These are phyloP conservation scores for Vitis amurensis DNA, from an alignment of 164 flowering plant genomes.

Conservation along the genomic window DNA sequence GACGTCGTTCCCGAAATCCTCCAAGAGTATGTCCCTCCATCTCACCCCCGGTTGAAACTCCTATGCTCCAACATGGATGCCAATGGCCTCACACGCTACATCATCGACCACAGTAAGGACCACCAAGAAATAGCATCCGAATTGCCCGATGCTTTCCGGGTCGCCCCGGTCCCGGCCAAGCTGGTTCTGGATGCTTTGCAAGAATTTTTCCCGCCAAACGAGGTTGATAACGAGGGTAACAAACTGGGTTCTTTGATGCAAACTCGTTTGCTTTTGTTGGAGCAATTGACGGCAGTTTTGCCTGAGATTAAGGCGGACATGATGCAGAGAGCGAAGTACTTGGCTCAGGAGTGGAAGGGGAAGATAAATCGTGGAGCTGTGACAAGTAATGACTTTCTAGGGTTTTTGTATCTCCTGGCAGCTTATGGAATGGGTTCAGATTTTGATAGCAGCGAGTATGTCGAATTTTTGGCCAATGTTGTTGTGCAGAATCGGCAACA, in stretches of 20 bases:
- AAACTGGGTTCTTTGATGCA: slow-evolving; percentile 22
- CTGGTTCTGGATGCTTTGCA: slow-evolving; percentile 60
- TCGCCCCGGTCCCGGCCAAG: slow-evolving; percentile 46
- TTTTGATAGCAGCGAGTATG: slow-evolving; percentile 37
- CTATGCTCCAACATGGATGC: slow-evolving; percentile 41
- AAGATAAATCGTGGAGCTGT: slow-evolving; percentile 14
- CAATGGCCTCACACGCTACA: slow-evolving; percentile 41
- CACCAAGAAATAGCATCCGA: slow-evolving; percentile 26
- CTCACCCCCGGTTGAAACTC: no score
- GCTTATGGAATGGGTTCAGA: slow-evolving; percentile 40
- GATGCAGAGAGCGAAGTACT: slow-evolving; percentile 41
- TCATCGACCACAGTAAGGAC: slow-evolving; percentile 30
- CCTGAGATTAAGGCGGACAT: slow-evolving; percentile 16
- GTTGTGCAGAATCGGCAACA: slow-evolving; percentile 35
- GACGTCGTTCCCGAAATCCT: no score
- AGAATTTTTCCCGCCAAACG: slow-evolving; percentile 29
- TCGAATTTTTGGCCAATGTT: slow-evolving; percentile 27
- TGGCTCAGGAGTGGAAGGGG: slow-evolving; percentile 61
- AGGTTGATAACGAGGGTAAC: slow-evolving; percentile 19
- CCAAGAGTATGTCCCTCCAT: no score
- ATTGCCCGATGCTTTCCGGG: slow-evolving; percentile 40
- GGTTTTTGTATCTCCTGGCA: slow-evolving; percentile 53
- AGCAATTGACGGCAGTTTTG: slow-evolving; percentile 26
- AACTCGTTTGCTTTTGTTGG: slow-evolving; percentile 49
- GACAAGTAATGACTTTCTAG: background rate